These are phyloP conservation scores for Claviceps fusiformis DNA, from an alignment of 2,329 filamentous ascomycete genomes.

Conservation along the genomic window DNA sequence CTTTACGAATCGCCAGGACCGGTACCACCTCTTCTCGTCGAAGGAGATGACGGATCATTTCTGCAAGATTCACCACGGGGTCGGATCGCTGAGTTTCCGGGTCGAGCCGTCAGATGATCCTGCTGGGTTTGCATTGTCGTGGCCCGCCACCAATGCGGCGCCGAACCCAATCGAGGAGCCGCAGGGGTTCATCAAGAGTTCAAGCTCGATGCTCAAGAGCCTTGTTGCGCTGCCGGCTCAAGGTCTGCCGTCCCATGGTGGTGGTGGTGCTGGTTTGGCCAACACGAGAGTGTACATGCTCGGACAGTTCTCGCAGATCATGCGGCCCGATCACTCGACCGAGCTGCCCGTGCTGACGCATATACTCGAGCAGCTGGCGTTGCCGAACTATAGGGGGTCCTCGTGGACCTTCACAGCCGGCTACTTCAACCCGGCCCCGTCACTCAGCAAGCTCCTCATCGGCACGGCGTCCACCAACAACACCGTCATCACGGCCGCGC, in stretches of 20 bases:
- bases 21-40: slow-evolving; percentile 84
- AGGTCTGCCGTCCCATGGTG: slow-evolving; percentile 6
- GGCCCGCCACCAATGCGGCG: slow-evolving; percentile 62
- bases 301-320: slow-evolving; percentile 74
- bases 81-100: slow-evolving; percentile 70
- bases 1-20: slow-evolving; percentile 88
- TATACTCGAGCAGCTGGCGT: slow-evolving; percentile 55
- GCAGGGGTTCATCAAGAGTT: slow-evolving; percentile 51
- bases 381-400: slow-evolving; percentile 49
- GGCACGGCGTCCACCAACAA: slow-evolving; percentile 55
- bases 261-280: slow-evolving; percentile 17
- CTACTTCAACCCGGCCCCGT: slow-evolving; percentile 93
- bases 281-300: slow-evolving; percentile 76
- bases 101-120: slow-evolving; percentile 48
- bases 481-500: slow-evolving; percentile 82
- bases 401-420: slow-evolving; percentile 95
- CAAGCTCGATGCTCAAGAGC: slow-evolving; percentile 51
- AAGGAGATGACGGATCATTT: slow-evolving; percentile 74
- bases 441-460: slow-evolving; percentile 67
- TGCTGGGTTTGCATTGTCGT: slow-evolving; percentile 49
- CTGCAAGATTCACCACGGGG: slow-evolving; percentile 57
- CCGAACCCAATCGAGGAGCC: slow-evolving; percentile 63
- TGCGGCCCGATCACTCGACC: slow-evolving; percentile 69
- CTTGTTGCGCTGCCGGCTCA: slow-evolving; percentile 39
- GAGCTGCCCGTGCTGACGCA: slow-evolving; percentile 72